Evolutionary conservation across 345 rosid genomes (phyloP), one percentile per base, ranked within the genome.

Genomic region (Corchorus olitorius): DNA sequence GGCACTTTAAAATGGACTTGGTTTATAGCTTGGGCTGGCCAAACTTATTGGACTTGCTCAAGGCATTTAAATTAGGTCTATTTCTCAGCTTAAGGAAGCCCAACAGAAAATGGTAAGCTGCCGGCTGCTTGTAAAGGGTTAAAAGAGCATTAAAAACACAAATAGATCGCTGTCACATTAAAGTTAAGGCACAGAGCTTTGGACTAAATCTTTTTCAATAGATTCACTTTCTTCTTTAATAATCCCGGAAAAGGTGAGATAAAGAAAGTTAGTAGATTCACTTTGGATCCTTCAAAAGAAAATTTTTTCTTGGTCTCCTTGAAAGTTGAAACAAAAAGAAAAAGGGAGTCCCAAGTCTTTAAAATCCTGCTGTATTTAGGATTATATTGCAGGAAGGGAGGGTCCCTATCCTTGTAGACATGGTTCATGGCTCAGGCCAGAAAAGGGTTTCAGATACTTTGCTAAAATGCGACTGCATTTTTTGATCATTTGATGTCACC

Each of bases 261-360:
- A 41, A 56, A 15, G 19, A 67, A 20, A 48, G 56, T 48, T 52
- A 2, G 4, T 39, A 79, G 65, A 54, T 79, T 68, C 73, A 63
- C 41, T 53, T 62, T 1, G 46, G 62, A 56, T 58, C 43, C 61
- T 41, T 37, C 33, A 3, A 4, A 33, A 59, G 27, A 59, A n/a
- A 12, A 20, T 33, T 59, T 45, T 33, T 15, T 52, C 46, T 11
- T 46, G 48, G 76, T 73, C 59, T 49, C 68, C 65, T 22, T 27
- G 27, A 41, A 63, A n/a, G 50, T 65, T 41, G 69, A 41, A 43
- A 43, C 19, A 48, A 52, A 52, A 48, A 27, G 72, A 48, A 52
- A 52, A 48, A 27, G 72, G 48, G 33, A 15, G 16, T 10, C 3
- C 14, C n/a, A 8, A 27, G 65, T 27, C 3, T 6, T 11, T 11